Percentiles rank a stretch among this genome's conserved stretches.
Evolutionary conservation across 148 eudicot species (phyloP).

Genomic region (Nepenthes gracilis): DNA sequence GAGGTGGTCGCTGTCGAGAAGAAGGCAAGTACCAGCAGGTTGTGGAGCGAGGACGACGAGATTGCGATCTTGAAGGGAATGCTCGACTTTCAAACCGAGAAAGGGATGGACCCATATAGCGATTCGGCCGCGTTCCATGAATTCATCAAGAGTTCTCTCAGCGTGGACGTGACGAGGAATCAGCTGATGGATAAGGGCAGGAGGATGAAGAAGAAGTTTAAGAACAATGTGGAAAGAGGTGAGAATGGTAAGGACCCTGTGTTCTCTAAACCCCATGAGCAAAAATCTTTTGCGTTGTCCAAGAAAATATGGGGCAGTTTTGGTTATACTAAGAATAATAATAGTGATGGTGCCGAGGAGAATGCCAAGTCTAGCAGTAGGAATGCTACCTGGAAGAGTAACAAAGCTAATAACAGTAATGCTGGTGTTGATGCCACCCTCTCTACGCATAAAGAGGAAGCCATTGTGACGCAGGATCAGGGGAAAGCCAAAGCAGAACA

Average conservation of each 20-base stretch:
- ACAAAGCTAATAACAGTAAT: conserved; percentile 11
- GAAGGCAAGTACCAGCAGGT: conserved; percentile 15
- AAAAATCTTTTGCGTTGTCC: conserved; percentile 24
- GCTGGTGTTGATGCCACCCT: not conserved
- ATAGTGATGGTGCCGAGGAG: not conserved
- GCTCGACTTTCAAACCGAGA: conserved; percentile 19
- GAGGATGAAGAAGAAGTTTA: conserved; percentile 49
- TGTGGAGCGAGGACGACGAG: conserved; percentile 57
- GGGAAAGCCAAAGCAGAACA: not conserved
- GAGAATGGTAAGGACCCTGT: conserved; percentile 27
- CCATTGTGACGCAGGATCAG: conserved; percentile 5
- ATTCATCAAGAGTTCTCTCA: conserved; percentile 20
- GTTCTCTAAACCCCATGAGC: conserved; percentile 38
- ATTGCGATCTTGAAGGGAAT: conserved; percentile 31
- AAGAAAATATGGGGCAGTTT: conserved; percentile 43
- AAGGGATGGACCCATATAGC: conserved; percentile 14
- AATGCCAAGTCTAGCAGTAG: not conserved
- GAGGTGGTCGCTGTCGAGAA: conserved; percentile 11
- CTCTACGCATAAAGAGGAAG: conserved; percentile 2
- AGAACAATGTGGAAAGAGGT: conserved; percentile 15
- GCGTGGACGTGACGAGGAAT: conserved; percentile 15
- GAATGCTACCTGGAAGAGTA: conserved; percentile 2
- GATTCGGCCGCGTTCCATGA: conserved; percentile 19
- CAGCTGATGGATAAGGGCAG: conserved; percentile 39
- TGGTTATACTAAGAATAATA: not conserved